phyloP scores from a whole-genome alignment of 2,329 filamentous ascomycete genomes.

The Cryphonectria carpinicola region DNA sequence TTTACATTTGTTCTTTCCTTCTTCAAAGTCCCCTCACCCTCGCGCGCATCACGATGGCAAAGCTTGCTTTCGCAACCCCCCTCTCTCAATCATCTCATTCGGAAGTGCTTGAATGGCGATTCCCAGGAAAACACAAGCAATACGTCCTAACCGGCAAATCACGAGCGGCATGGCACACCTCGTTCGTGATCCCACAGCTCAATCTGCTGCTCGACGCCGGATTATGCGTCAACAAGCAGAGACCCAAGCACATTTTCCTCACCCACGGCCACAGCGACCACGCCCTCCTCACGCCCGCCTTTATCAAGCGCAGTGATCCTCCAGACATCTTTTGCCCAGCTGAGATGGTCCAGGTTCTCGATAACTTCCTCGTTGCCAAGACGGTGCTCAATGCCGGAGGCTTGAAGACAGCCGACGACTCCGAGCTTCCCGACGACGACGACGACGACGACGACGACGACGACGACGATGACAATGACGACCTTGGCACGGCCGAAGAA shows the following conservation, averaged over 20 bases:
- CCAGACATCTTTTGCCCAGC: constrained; percentile 51
- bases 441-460: constrained; percentile 33
- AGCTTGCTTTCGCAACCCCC: constrained; percentile 45
- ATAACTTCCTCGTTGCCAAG: constrained; percentile 46
- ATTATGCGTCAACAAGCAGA: constrained; percentile 48
- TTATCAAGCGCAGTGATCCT: constrained; percentile 48
- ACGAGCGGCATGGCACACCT: constrained; percentile 56
- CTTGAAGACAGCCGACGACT: constrained; percentile 35
- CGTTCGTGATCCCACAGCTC: constrained; percentile 54
- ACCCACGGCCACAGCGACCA: constrained; percentile 56
- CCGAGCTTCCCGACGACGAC: constrained; percentile 18
- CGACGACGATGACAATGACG: constrained; percentile 24
- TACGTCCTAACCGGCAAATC: constrained; percentile 51
- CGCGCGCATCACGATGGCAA: constrained; percentile 4
- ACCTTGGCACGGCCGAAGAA: constrained; percentile 24
- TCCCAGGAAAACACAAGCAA: constrained; percentile 48
- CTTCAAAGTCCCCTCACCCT: neutral
- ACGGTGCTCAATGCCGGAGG: constrained; percentile 49
- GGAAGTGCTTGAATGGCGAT: constrained; percentile 49
- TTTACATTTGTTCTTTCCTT: neutral
- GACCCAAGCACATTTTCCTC: constrained; percentile 54
- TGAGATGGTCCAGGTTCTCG: constrained; percentile 44
- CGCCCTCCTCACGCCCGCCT: constrained; percentile 47
- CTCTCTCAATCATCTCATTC: constrained; percentile 49
- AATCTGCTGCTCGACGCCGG: constrained; percentile 55